phyloP scores from a whole-genome alignment of 345 rosid species.

The Hypericum androsaemum region DNA sequence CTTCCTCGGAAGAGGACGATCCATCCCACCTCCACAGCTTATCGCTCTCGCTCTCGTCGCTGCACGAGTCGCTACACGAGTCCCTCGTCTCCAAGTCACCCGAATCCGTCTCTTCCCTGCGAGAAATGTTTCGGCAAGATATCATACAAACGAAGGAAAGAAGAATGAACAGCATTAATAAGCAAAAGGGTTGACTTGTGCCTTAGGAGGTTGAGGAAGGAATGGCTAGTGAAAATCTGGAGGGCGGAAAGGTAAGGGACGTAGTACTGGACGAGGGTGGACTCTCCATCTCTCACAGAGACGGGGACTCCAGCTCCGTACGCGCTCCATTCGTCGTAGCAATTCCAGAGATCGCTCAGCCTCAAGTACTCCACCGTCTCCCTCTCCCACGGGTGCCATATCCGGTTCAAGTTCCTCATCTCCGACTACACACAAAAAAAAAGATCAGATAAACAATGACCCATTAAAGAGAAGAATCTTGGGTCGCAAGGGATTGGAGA shows the following conservation, averaged over 20 bases:
- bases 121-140: neutral
- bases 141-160: neutral
- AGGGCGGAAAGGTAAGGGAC: constrained; percentile 97
- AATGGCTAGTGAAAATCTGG: constrained; percentile 77
- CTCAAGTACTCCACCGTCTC: constrained; percentile 79
- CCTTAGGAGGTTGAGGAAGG: constrained; percentile 66
- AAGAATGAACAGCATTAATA: too few species aligned
- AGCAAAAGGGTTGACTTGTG: too few species aligned
- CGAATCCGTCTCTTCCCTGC: constrained; percentile 69
- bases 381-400: constrained; percentile 95
- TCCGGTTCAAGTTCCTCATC: constrained; percentile 65
- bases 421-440: constrained; percentile 46
- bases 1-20: constrained; percentile 72
- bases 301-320: constrained; percentile 98
- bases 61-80: constrained; percentile 75
- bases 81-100: constrained; percentile 74
- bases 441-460: neutral
- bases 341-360: constrained; percentile 75
- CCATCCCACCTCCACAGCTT: constrained; percentile 72
- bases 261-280: constrained; percentile 77
- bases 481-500: neutral
- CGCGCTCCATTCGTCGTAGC: constrained; percentile 98
- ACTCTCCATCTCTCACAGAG: constrained; percentile 45
- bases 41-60: constrained; percentile 87
- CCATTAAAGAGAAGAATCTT: neutral